phyloP scores from a whole-genome alignment of 345 rosid species.

The Heritiera fomes region DNA sequence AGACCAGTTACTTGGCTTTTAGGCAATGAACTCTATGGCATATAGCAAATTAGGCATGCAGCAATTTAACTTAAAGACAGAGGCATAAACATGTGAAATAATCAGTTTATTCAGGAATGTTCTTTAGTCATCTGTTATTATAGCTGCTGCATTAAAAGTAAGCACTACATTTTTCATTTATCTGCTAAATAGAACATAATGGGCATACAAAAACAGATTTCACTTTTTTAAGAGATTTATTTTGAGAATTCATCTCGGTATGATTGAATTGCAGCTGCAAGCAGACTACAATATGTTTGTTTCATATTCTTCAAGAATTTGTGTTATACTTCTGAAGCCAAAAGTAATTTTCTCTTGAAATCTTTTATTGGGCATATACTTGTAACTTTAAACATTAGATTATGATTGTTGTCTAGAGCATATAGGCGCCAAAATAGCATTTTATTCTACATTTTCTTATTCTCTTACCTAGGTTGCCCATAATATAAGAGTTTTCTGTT shows the following conservation, averaged over 20 bases:
- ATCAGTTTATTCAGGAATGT: background rate
- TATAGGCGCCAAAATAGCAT: background rate
- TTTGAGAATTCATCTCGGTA: background rate
- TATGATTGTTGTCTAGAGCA: background rate
- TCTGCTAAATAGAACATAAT: background rate
- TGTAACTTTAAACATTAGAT: constrained; percentile 3
- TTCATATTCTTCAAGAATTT: background rate
- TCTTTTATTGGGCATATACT: background rate
- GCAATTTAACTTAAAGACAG: background rate
- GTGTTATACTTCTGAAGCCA: background rate
- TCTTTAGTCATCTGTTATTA: background rate
- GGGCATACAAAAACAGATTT: background rate
- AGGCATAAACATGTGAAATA: background rate
- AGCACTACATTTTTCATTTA: background rate
- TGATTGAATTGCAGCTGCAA: background rate
- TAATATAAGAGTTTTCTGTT: background rate
- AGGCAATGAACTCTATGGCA: background rate
- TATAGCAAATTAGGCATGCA: background rate
- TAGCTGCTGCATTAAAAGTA: background rate
- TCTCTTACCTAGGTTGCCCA: background rate
- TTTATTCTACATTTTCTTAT: background rate
- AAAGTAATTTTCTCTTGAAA: background rate
- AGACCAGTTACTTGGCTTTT: background rate
- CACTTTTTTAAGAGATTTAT: background rate
- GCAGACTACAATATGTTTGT: background rate